phyloP scores from a whole-genome alignment of 2,329 filamentous ascomycete genomes.

The Achaetomium macrosporum region DNA sequence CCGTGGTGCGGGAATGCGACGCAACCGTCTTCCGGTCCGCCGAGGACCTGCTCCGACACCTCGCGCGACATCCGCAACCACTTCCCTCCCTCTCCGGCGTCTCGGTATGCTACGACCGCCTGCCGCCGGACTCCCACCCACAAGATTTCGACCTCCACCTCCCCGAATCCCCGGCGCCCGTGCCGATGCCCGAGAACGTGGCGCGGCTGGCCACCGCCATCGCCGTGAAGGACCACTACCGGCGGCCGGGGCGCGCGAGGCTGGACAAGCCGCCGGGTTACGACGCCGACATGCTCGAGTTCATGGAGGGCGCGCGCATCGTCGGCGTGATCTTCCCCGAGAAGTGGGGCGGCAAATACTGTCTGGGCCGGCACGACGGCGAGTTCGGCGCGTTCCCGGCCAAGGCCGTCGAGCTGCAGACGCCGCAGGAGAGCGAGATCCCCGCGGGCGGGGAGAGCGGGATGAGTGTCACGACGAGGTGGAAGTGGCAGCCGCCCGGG shows the following conservation, averaged over 20 bases:
- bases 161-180: constrained; percentile 28
- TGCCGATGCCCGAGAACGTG: constrained; percentile 27
- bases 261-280: constrained; percentile 31
- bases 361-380: constrained; percentile 53
- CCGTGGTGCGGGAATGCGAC: constrained; percentile 35
- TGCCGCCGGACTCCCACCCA: constrained; percentile 6
- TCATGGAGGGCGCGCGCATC: constrained; percentile 42
- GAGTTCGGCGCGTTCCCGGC: constrained; percentile 44
- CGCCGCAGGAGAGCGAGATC: constrained; percentile 42
- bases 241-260: constrained; percentile 31
- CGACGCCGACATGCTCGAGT: constrained; percentile 34
- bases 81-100: constrained; percentile 34
- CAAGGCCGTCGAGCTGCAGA: constrained; percentile 44
- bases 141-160: constrained; percentile 37
- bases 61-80: constrained; percentile 37
- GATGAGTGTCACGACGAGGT: constrained; percentile 44
- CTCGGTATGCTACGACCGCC: constrained; percentile 33
- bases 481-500: constrained; percentile 46
- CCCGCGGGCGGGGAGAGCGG: constrained; percentile 42
- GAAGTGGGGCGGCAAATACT: constrained; percentile 51
- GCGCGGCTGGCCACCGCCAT: constrained; percentile 31
- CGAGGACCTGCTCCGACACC: constrained; percentile 35
- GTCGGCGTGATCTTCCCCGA: constrained; percentile 46
- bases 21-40: constrained; percentile 37
- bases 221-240: constrained; percentile 32